These are phyloP conservation scores for Saturnispora saitoi DNA, from an alignment of 805 yeast species.

Conservation along the genomic window DNA sequence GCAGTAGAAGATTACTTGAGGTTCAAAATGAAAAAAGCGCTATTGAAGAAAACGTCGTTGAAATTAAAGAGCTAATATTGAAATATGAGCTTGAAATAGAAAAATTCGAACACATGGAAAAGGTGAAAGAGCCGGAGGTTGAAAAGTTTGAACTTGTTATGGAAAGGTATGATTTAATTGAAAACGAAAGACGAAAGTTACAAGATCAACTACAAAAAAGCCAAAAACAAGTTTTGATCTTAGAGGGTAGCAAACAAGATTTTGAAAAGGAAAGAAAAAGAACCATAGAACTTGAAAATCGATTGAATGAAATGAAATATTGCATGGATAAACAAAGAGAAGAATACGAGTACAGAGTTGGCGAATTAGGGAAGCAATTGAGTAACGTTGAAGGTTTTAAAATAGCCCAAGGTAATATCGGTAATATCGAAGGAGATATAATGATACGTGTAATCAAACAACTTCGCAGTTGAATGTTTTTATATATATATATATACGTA, in stretches of 20 bases:
- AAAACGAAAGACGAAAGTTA: slow-evolving; percentile 2
- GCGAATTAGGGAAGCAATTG: background rate
- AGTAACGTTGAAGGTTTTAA: background rate
- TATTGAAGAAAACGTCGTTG: background rate
- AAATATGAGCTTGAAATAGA: background rate
- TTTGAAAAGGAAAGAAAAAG: background rate
- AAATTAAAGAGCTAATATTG: background rate
- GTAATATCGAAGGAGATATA: slow-evolving; percentile 2
- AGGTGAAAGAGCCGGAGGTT: background rate
- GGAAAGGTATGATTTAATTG: slow-evolving; percentile 1
- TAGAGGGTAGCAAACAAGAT: background rate
- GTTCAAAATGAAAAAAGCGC: background rate
- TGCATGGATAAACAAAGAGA: background rate
- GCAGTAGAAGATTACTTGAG: background rate
- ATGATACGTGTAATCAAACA: slow-evolving; percentile 1
- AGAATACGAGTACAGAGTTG: background rate
- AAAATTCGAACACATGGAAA: background rate
- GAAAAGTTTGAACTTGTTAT: background rate
- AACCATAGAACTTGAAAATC: background rate
- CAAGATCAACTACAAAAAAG: background rate
- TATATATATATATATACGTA: background rate
- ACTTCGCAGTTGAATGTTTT: background rate
- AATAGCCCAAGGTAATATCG: background rate
- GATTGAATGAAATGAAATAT: background rate
- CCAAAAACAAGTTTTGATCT: background rate